Percentiles rank a stretch among this genome's conserved stretches.
phyloP scores from a whole-genome alignment of 2,329 filamentous ascomycete species.

The Colletotrichum magnum region DNA sequence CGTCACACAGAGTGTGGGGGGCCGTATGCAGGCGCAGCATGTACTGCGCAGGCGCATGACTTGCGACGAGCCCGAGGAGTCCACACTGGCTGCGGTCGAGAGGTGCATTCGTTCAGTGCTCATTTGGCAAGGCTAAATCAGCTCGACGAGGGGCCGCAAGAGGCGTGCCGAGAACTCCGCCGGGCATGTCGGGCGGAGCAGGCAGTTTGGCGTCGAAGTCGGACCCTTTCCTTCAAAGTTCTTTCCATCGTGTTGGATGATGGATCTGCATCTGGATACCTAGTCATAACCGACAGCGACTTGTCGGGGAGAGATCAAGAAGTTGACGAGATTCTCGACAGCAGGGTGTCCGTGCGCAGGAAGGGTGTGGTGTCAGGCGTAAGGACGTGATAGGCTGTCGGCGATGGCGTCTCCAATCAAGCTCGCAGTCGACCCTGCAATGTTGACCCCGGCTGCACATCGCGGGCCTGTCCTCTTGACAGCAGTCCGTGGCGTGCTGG shows the following conservation, averaged over 20 bases:
- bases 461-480: slow-evolving; percentile 27
- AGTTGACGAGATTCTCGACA: slow-evolving; percentile 17
- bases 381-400: slow-evolving; percentile 19
- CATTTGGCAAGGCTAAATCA: neutral
- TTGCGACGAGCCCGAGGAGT: slow-evolving; percentile 1
- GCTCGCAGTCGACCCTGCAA: slow-evolving; percentile 6
- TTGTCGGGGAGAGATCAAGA: slow-evolving; percentile 24
- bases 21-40: neutral
- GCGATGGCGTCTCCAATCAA: slow-evolving; percentile 13
- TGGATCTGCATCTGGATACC: slow-evolving; percentile 28
- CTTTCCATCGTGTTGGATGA: slow-evolving; percentile 18
- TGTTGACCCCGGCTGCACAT: slow-evolving; percentile 26
- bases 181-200: neutral
- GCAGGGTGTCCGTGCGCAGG: slow-evolving; percentile 19
- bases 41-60: slow-evolving; percentile 16
- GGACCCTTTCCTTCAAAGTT: neutral
- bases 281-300: slow-evolving; percentile 21
- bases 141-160: neutral
- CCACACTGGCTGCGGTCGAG: neutral
- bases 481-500: slow-evolving; percentile 27
- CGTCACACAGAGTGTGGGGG: slow-evolving; percentile 4
- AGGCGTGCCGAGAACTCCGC: neutral
- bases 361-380: slow-evolving; percentile 23
- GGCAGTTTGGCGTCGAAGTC: neutral
- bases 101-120: neutral